A percentile compares a stretch with the other conserved stretches of the same genome.
These are phyloP conservation scores for Polytrichum formosum DNA, from an alignment of 225 moss, liverwort and hornwort genomes.

Conservation along the genomic window DNA sequence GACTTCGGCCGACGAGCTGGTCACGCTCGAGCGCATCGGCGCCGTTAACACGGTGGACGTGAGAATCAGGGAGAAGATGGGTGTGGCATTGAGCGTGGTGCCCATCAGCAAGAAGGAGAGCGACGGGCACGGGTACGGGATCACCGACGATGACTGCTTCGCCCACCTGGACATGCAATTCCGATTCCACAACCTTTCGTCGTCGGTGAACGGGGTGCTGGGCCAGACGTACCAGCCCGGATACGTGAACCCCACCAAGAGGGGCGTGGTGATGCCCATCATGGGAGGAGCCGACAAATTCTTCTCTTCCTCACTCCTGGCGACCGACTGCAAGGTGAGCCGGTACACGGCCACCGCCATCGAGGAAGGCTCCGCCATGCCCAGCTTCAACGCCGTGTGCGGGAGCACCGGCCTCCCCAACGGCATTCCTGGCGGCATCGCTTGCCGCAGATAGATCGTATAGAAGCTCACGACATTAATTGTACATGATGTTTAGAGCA, in stretches of 20 bases:
- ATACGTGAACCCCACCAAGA: slow-evolving; percentile 10
- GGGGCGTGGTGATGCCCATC: slow-evolving; percentile 10
- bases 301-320: slow-evolving; percentile 10
- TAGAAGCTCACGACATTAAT: too few relatives aligned
- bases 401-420: background rate
- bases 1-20: slow-evolving; percentile 4
- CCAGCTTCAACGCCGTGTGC: background rate
- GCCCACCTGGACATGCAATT: slow-evolving; percentile 39
- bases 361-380: background rate
- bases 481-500: too few relatives aligned
- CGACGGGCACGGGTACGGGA: slow-evolving; percentile 20
- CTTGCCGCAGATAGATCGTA: background rate
- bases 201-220: slow-evolving; percentile 25
- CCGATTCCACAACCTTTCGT: slow-evolving; percentile 21
- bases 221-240: slow-evolving; percentile 23
- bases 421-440: slow-evolving; percentile 1
- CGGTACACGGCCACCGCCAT: background rate
- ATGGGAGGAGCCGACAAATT: slow-evolving; percentile 2
- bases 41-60: slow-evolving; percentile 13
- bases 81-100: slow-evolving; percentile 9
- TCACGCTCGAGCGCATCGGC: slow-evolving; percentile 16
- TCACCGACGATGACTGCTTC: slow-evolving; percentile 31
- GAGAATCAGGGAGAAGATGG: slow-evolving; percentile 22
- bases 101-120: slow-evolving; percentile 25
- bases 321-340: slow-evolving; percentile 5